Percentiles rank a stretch among this genome's conserved stretches.
These are phyloP conservation scores for Rhizopus stolonifer DNA, from an alignment of 371 early-diverging fungal species.

Conservation along the genomic window DNA sequence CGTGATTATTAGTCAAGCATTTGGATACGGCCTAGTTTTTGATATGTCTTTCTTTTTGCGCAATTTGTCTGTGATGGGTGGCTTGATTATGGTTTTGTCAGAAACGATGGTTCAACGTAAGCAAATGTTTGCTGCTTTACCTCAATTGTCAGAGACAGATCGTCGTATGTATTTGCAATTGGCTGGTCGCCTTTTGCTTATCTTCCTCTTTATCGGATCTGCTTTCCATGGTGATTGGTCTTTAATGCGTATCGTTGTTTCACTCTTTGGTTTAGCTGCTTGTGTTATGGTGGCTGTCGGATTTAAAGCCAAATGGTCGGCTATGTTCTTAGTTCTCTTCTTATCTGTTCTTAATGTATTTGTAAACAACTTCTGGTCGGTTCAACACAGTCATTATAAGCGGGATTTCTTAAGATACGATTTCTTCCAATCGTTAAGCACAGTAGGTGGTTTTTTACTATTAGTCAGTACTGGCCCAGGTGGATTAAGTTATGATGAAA, in stretches of 20 bases:
- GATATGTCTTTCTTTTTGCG: conserved; percentile 89
- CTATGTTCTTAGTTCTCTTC: conserved; percentile 88
- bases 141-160: conserved; percentile 78
- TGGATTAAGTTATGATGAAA: conserved; percentile 90
- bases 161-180: conserved; percentile 85
- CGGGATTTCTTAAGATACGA: conserved; percentile 96
- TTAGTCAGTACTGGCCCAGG: conserved; percentile 93
- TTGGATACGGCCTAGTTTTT: conserved; percentile 93
- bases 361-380: conserved; percentile 96
- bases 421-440: conserved; percentile 96
- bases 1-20: conserved; percentile 83
- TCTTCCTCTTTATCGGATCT: conserved; percentile 88
- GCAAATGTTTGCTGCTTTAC: conserved; percentile 86
- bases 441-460: conserved; percentile 93
- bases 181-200: conserved; percentile 88
- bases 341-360: conserved; percentile 85
- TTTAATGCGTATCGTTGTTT: conserved; percentile 65
- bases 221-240: conserved; percentile 85
- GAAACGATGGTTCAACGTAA: conserved; percentile 66
- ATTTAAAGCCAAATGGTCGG: conserved; percentile 95
- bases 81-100: conserved; percentile 92
- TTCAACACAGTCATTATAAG: conserved; percentile 75
- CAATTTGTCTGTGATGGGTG: conserved; percentile 90
- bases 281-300: conserved; percentile 95
- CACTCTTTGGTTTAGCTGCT: conserved; percentile 77